These are phyloP conservation scores for Solanum boliviense DNA, from an alignment of 257 asterid species.

Conservation along the genomic window DNA sequence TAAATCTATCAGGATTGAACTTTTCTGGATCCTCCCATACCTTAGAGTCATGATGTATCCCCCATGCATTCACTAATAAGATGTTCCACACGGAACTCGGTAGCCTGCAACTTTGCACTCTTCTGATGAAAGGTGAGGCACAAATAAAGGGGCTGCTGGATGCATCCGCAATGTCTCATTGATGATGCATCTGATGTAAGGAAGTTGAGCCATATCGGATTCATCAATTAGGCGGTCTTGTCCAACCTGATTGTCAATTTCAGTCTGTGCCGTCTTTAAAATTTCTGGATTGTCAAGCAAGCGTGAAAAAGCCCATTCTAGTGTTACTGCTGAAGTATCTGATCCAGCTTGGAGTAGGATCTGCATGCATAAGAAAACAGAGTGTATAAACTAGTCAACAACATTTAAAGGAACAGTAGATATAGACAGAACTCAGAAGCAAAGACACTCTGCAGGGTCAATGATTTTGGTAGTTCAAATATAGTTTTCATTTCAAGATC, in stretches of 20 bases:
- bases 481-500: background rate
- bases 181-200: conserved; percentile 40
- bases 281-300: conserved; percentile 12
- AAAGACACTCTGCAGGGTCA: background rate
- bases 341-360: conserved; percentile 30
- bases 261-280: conserved; percentile 17
- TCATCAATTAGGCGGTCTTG: conserved; percentile 10
- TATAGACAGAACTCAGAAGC: background rate
- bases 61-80: conserved; percentile 54
- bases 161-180: conserved; percentile 46
- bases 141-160: conserved; percentile 43
- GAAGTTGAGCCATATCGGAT: conserved; percentile 23
- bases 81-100: conserved; percentile 33
- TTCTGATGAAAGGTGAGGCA: conserved; percentile 45
- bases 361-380: conserved; percentile 3
- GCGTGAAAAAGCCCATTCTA: conserved; percentile 24
- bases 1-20: conserved; percentile 60
- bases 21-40: conserved; percentile 40
- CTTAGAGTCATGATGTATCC: conserved; percentile 46
- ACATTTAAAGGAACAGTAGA: background rate
- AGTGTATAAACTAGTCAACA: background rate
- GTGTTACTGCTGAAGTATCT: conserved; percentile 14
- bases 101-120: conserved; percentile 51
- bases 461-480: background rate
- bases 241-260: conserved; percentile 14